Conservation (phyloP, 306 rosid genomes). For the Glycine tomentella region DNA sequence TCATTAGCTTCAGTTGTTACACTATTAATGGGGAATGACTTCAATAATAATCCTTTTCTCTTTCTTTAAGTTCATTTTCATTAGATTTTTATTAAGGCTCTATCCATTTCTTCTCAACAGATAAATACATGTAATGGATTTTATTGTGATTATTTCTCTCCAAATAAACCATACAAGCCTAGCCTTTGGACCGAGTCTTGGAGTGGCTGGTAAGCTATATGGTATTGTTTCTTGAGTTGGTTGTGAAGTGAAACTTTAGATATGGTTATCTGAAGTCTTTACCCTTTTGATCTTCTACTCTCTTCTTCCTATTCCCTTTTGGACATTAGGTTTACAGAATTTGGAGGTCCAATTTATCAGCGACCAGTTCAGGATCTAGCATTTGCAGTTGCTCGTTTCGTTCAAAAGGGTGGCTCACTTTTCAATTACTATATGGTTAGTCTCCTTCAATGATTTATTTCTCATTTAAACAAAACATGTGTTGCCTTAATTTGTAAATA, state of each 20-base stretch:
- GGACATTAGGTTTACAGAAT: constrained; percentile 80
- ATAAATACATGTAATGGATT: constrained; percentile 93
- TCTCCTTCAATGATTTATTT: constrained; percentile 45
- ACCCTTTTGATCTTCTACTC: constrained; percentile 14
- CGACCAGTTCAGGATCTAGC: constrained; percentile 98
- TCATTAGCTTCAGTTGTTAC: constrained; percentile 18
- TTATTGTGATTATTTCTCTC: constrained; percentile 86
- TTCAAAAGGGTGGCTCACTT: constrained; percentile 84
- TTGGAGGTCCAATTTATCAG: constrained; percentile 76
- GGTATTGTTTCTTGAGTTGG: constrained; percentile 5
- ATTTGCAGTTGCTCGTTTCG: constrained; percentile 91
- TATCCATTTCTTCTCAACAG: constrained; percentile 53
- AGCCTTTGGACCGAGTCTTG: constrained; percentile 92
- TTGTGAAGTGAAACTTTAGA: constrained; percentile 14
- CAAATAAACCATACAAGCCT: constrained; percentile 96
- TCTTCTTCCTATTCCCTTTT: constrained; percentile 12
- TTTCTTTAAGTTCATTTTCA: constrained; percentile 28
- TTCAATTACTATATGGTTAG: constrained; percentile 95
- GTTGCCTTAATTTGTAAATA: constrained; percentile 23
- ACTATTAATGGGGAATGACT: neutral
- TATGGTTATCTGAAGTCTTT: constrained; percentile 32
- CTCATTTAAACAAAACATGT: constrained; percentile 6
- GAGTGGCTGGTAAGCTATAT: constrained; percentile 90
- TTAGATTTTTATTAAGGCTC: constrained; percentile 9
- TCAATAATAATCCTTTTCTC: constrained; percentile 11